phyloP scores from a whole-genome alignment of 805 yeast genomes.

The Wickerhamomyces alni region DNA sequence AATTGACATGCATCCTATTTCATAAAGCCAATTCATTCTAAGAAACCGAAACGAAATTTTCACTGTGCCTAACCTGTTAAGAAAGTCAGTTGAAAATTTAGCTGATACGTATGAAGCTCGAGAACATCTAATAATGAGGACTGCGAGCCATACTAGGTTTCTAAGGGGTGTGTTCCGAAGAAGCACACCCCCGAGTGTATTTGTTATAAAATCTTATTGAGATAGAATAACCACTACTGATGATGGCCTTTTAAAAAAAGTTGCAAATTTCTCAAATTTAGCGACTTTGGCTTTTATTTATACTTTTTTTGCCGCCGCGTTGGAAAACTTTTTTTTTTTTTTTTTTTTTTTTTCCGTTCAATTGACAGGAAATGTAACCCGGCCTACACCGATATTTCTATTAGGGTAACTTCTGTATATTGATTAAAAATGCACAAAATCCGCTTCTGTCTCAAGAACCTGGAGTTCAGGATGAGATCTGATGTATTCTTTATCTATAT shows the following conservation, averaged over 20 bases:
- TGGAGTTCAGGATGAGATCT: constrained; percentile 1
- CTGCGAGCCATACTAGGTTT: constrained; percentile 22
- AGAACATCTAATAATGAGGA: constrained; percentile 22
- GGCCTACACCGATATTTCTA: background rate
- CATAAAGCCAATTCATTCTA: constrained; percentile 37
- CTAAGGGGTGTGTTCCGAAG: constrained; percentile 16
- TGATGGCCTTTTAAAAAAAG: constrained; percentile 37
- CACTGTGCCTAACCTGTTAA: constrained; percentile 69
- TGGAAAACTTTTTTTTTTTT: background rate
- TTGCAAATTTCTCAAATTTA: constrained; percentile 15
- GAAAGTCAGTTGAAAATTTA: constrained; percentile 62
- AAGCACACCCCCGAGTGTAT: constrained; percentile 21
- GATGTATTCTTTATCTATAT: constrained; percentile 1
- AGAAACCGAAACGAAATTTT: constrained; percentile 74
- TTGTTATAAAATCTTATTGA: constrained; percentile 55
- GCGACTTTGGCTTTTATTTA: background rate
- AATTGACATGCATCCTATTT: constrained; percentile 18
- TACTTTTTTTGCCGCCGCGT: background rate
- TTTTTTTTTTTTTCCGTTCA: no score
- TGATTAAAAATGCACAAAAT: constrained; percentile 21
- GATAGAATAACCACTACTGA: constrained; percentile 83
- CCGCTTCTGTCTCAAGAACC: constrained; percentile 19
- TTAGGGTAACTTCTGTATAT: background rate
- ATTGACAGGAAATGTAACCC: constrained; percentile 23
- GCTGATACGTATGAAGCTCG: constrained; percentile 42